phyloP scores from a whole-genome alignment of 371 early-diverging fungal genomes.

The Saksenaea oblongispora region DNA sequence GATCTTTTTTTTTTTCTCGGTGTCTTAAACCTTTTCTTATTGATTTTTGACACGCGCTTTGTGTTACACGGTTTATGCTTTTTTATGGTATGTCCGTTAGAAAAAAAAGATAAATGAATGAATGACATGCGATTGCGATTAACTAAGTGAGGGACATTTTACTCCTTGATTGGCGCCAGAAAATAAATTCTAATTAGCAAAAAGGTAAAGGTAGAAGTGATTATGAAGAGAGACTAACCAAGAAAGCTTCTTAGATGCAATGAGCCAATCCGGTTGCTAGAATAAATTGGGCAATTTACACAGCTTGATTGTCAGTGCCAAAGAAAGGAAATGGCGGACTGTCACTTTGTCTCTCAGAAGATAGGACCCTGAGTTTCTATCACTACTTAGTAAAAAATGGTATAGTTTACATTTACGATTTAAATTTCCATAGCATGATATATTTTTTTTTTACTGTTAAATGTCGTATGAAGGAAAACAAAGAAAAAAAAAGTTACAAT shows the following conservation, averaged over 20 bases:
- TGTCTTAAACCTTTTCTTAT: no score
- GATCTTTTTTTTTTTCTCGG: no score
- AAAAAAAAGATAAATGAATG: no score
- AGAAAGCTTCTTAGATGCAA: background rate
- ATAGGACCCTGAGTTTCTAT: background rate
- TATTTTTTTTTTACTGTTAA: background rate
- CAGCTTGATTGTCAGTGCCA: conserved; percentile 1
- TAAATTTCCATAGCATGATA: background rate
- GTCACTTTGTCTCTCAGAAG: background rate
- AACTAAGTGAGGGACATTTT: background rate
- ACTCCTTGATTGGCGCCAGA: background rate
- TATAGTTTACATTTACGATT: background rate
- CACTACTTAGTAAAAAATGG: background rate
- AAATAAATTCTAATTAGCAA: background rate
- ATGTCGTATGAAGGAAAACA: background rate
- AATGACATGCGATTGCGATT: background rate
- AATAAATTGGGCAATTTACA: background rate
- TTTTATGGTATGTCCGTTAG: no score
- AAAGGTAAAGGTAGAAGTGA: background rate
- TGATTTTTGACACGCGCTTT: no score
- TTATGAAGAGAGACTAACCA: background rate
- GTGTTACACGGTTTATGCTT: no score
- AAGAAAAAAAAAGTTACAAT: background rate
- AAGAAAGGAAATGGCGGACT: conserved; percentile 1
- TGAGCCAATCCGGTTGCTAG: background rate